These are phyloP conservation scores for Podaxis sp. DNA, from an alignment of 768 basidiomycete species.

Conservation along the genomic window DNA sequence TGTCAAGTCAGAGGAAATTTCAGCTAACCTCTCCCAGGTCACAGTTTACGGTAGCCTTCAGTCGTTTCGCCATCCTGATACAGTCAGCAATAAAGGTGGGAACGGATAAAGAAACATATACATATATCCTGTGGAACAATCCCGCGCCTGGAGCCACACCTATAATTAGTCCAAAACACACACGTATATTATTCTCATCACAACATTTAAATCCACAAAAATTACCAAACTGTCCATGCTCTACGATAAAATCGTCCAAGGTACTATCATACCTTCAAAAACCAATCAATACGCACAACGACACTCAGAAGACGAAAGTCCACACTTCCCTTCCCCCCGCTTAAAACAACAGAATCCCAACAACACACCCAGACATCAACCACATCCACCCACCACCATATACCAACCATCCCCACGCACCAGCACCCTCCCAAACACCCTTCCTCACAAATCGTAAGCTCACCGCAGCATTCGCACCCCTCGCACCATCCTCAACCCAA, in stretches of 20 bases:
- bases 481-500: constrained; percentile 59
- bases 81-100: neutral
- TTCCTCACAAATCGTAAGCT: neutral
- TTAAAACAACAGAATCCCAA: neutral
- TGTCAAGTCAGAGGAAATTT: neutral
- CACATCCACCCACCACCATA: neutral
- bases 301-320: neutral
- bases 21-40: constrained; percentile 54
- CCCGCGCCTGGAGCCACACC: neutral
- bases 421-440: neutral
- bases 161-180: neutral
- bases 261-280: neutral
- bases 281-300: neutral
- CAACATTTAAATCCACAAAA: neutral
- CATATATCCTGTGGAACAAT: neutral
- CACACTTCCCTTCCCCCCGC: neutral
- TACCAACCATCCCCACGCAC: neutral
- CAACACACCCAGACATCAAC: neutral
- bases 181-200: neutral
- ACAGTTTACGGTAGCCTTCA: constrained; percentile 50
- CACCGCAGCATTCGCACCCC: constrained; percentile 30
- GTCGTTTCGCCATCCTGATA: constrained; percentile 17
- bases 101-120: neutral
- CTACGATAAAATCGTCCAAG: neutral
- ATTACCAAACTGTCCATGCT: neutral